Conservation (phyloP, 2,329 filamentous ascomycete genomes). For the Ceratocystis eucalypticola region DNA sequence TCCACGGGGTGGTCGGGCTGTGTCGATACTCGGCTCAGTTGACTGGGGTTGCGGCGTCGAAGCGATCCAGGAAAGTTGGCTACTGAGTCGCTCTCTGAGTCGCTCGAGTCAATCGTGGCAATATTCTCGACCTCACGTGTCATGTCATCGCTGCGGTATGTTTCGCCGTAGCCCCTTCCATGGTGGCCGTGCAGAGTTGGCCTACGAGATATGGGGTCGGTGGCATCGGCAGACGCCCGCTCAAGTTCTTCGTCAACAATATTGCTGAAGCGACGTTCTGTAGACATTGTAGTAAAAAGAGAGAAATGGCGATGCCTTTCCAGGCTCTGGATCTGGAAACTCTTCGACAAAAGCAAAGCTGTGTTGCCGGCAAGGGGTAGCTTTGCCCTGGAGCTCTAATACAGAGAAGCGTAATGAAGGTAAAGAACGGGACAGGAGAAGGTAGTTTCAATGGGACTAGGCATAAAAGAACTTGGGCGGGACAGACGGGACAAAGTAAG, state of each 20-base stretch:
- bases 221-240: conserved; percentile 21
- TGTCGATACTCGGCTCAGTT: conserved; percentile 49
- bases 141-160: conserved; percentile 32
- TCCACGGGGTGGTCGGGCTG: conserved; percentile 54
- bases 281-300: background rate
- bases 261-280: background rate
- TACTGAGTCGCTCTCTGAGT: conserved; percentile 24
- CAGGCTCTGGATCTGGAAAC: background rate
- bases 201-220: conserved; percentile 22
- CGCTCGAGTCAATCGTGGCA: conserved; percentile 36
- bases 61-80: conserved; percentile 39
- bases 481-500: background rate
- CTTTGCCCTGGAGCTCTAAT: no score
- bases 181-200: conserved; percentile 24
- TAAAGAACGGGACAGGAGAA: no score
- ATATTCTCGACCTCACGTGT: background rate
- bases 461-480: background rate
- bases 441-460: background rate
- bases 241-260: conserved; percentile 22
- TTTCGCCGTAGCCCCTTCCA: conserved; percentile 33
- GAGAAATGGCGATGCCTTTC: background rate
- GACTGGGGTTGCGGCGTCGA: conserved; percentile 36
- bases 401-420: no score
- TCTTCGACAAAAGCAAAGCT: background rate
- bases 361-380: no score